phyloP scores from a whole-genome alignment of 352 stramenopile genomes.

The Phytophthora megakarya region DNA sequence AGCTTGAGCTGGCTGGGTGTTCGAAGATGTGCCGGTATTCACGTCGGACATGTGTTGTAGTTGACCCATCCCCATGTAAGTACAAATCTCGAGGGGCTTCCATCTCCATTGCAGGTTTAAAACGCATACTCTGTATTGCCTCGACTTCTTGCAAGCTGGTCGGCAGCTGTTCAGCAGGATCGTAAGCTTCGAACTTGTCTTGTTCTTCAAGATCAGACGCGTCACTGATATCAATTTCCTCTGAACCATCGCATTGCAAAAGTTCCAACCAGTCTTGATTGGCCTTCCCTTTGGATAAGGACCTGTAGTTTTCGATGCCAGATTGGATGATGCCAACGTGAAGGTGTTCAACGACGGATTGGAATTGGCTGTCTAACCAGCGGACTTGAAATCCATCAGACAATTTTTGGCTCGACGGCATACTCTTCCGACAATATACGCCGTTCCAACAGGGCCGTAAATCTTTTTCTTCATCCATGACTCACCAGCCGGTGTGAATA shows the following conservation, averaged over 20 bases:
- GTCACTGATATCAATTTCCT: no score
- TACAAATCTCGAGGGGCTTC: neutral
- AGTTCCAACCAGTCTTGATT: neutral
- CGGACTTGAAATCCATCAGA: conserved; percentile 2
- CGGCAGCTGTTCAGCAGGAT: no score
- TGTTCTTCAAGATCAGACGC: no score
- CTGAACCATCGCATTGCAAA: neutral
- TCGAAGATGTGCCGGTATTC: neutral
- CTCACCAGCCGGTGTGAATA: neutral
- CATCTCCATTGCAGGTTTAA: neutral
- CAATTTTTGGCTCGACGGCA: neutral
- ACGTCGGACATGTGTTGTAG: neutral
- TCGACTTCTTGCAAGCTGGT: no score
- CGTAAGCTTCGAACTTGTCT: no score
- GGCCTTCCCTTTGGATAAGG: neutral
- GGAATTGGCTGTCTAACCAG: conserved; percentile 9
- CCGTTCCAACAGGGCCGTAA: neutral
- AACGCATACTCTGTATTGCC: no score
- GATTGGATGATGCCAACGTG: no score
- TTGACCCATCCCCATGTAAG: neutral
- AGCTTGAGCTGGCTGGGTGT: neutral
- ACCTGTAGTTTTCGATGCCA: neutral
- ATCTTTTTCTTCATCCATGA: conserved; percentile 8
- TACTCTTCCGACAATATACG: conserved; percentile 5
- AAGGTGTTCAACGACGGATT: no score